A percentile compares a stretch with the other conserved stretches of the same genome.
Evolutionary conservation across 2,329 filamentous ascomycete genomes (phyloP).

Genomic region (Fusarium camptoceras): DNA sequence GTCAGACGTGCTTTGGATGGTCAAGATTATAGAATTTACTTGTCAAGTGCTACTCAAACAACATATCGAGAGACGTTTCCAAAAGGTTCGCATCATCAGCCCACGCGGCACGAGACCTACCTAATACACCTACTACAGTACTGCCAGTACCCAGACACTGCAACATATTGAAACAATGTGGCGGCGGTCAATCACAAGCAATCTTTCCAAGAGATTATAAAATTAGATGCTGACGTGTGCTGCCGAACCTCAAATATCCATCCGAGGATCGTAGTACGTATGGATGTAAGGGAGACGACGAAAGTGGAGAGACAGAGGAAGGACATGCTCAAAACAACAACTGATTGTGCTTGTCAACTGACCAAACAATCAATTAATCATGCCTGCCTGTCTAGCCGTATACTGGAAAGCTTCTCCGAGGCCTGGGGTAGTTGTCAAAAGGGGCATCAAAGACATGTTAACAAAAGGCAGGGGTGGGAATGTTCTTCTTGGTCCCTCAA

Average conservation of each 20-base stretch:
- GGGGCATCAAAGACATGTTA: background rate
- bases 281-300: slow-evolving; percentile 21
- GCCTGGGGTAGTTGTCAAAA: background rate
- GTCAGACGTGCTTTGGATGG: background rate
- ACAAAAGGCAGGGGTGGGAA: background rate
- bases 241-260: slow-evolving; percentile 8
- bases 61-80: background rate
- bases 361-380: background rate
- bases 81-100: background rate
- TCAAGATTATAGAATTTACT: background rate
- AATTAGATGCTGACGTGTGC: slow-evolving; percentile 46
- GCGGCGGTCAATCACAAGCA: slow-evolving; percentile 5
- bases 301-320: slow-evolving; percentile 26
- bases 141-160: background rate
- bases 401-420: background rate
- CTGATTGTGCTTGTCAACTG: background rate
- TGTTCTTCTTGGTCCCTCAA: background rate
- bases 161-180: slow-evolving; percentile 19
- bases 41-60: background rate
- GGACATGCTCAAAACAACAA: background rate
- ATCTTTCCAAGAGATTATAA: slow-evolving; percentile 9
- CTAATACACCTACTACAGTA: background rate
- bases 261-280: background rate
- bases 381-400: background rate
- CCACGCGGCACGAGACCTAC: slow-evolving; percentile 10